Base-by-base conservation (phyloP, 805 yeast species). In the Nakazawaea wickerhamii region DNA sequence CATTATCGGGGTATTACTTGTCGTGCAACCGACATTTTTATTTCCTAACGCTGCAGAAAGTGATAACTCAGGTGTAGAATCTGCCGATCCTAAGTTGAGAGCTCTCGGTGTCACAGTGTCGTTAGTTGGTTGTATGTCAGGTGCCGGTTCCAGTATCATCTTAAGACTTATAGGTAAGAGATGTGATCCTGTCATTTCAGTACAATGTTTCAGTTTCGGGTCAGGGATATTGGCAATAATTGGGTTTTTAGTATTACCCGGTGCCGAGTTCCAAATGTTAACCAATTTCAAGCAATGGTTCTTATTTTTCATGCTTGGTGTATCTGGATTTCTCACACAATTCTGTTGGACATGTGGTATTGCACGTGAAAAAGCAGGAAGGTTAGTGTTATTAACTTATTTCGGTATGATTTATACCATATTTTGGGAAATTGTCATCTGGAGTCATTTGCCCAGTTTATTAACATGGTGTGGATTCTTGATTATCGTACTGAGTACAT, bases 261-360 rank as follows among this genome's bases (percentile, higher is more conserved):
- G 31, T 43, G 57, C 21, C 36, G 61, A 4, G 71, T 74, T 11
- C 53, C 57, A 25, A 61, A 54, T 21, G 25, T 44, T 18, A 51
- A 60, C 48, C 23, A 43, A 42, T 17, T 35, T 33, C 4, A 43
- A 27, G 20, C 73, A 70, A 52, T 65, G 70, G 71, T 48, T 55
- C 23, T 54, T 69, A 23, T 68, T 70, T 47, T 35, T 49, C 4
- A 48, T 61, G 21, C 65, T 70, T 45, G 75, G 74, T 10, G 44
- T 68, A 10, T 57, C 70, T 8, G 75, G 75, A 1, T 70, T 70
- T 49, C 58, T 68, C 44, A 68, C 67, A 68, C 75, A 70, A 48
- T 69, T 68, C 52, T 62, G 62, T 15, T 59, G 69, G 46, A 67
- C 75, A 1, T 72, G 71, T 1, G 75, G 74, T 2, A 60, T 70